Conservation (phyloP, 75 land plant species). For the Isoetes taiwanensis region DNA sequence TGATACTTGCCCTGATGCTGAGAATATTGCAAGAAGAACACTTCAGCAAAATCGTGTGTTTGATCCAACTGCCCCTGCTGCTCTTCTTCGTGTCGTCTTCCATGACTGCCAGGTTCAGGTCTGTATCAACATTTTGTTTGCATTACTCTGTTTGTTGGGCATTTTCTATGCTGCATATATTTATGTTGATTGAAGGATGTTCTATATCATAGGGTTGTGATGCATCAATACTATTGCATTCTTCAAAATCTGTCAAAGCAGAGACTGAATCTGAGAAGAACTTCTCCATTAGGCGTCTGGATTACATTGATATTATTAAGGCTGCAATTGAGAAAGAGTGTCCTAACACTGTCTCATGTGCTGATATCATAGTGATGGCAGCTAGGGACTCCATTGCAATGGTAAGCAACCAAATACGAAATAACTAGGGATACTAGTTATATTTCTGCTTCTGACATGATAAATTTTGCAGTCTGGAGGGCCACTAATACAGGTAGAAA, state of each 20-base stretch:
- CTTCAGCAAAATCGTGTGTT: conserved; percentile 21
- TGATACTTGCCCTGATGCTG: no score
- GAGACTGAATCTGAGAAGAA: conserved; percentile 26
- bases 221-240: conserved; percentile 39
- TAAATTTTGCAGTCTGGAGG: conserved; percentile 38
- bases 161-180: no score
- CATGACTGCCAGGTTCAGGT: conserved; percentile 82
- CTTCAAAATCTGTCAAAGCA: neutral
- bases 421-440: no score
- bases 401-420: no score
- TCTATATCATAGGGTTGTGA: conserved; percentile 65
- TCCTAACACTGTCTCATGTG: conserved; percentile 39
- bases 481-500: conserved; percentile 31
- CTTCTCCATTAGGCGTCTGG: conserved; percentile 30
- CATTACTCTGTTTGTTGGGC: no score
- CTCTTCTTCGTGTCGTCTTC: conserved; percentile 63
- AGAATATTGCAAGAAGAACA: conserved; percentile 29
- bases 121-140: no score
- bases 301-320: conserved; percentile 27
- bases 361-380: conserved; percentile 37
- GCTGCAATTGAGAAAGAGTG: conserved; percentile 24
- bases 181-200: no score
- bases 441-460: no score
- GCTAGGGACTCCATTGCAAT: conserved; percentile 23
- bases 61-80: conserved; percentile 49